Evolutionary conservation across 192 early-diverging fungal species (phyloP), one percentile per base, ranked within the genome.

Genomic region (Mortierella antarctica): DNA sequence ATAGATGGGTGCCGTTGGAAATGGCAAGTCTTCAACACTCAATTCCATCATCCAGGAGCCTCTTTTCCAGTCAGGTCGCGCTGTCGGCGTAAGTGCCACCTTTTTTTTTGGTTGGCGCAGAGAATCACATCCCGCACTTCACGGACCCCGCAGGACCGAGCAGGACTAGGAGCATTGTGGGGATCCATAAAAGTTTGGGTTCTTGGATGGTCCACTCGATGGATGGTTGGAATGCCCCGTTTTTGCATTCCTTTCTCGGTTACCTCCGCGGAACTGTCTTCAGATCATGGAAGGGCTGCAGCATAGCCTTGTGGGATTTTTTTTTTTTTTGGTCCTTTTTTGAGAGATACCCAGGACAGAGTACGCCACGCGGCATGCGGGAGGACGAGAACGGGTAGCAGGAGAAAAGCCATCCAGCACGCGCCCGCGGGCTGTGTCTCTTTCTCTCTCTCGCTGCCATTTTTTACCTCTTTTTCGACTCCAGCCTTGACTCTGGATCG

Each of bases 1-100:
- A 15, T 71, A 79, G 76, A 67, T 88, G 21, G 87, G 87, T 20
- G 83, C 77, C 41, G 74, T 86, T 57, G 87, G 87, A 41, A 86
- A 84, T 23, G 87, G 87, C 23, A 88, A 88, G 65, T 86, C 85
- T 12, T 85, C 83, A 20, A 71, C 86, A 42, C 72, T 88, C 2
- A 88, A 88, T 49, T 82, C 87, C 31, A 88, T 88, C 63, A 74
- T 83, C 48, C 85, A 81, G 53, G 83, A 83, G 45, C 73, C 78
- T 21, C 64, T 85, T 14, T 88, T 84, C 65, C 76, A 73, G 44
- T 85, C 83, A 17, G 87, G 87, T 39, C 62, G 71, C 45, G 75
- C 75, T 66, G 68, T 82, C 52, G 83, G 83, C 46, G 85, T 86
- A 82, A 61, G 67, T 77, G 7, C 23, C 17, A 50, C 46, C 15